These are phyloP conservation scores for Pulveroboletus sp. DNA, from an alignment of 768 basidiomycete species.

Conservation along the genomic window DNA sequence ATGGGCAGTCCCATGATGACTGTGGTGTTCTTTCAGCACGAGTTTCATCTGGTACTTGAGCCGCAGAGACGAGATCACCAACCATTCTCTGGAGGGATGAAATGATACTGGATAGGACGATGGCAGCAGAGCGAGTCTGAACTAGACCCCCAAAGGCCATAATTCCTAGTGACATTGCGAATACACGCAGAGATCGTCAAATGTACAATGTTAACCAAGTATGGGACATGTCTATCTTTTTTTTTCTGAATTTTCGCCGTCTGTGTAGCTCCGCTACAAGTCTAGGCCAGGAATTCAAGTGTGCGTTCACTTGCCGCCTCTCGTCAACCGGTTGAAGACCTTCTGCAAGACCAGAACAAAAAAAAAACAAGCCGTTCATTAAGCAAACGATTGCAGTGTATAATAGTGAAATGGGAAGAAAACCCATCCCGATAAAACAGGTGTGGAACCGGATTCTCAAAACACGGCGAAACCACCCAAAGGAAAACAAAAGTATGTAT, in stretches of 20 bases:
- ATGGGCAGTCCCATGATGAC: conserved; percentile 13
- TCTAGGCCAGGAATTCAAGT: neutral
- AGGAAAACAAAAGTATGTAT: neutral
- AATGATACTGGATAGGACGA: neutral
- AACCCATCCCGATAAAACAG: neutral
- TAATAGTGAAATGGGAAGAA: neutral
- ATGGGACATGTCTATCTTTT: neutral
- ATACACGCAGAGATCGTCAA: neutral
- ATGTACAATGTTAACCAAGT: conserved; percentile 3
- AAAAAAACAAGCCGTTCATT: conserved; percentile 16
- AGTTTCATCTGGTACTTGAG: too few species aligned
- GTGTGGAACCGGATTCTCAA: neutral
- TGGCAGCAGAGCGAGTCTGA: neutral
- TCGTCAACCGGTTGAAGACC: conserved; percentile 25
- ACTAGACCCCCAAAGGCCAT: neutral
- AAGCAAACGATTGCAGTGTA: conserved; percentile 12
- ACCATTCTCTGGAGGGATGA: too few species aligned
- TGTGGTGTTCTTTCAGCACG: too few species aligned
- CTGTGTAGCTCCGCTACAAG: neutral
- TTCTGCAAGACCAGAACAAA: conserved; percentile 20
- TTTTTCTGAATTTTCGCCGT: neutral
- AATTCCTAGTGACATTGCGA: neutral
- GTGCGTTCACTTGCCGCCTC: conserved; percentile 20
- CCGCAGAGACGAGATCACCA: neutral
- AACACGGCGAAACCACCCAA: conserved; percentile 3